Percentiles rank a stretch among this genome's conserved stretches.
phyloP scores from a whole-genome alignment of 202 grass and related monocot species.

The Schoenoplectus tabernaemontani region DNA sequence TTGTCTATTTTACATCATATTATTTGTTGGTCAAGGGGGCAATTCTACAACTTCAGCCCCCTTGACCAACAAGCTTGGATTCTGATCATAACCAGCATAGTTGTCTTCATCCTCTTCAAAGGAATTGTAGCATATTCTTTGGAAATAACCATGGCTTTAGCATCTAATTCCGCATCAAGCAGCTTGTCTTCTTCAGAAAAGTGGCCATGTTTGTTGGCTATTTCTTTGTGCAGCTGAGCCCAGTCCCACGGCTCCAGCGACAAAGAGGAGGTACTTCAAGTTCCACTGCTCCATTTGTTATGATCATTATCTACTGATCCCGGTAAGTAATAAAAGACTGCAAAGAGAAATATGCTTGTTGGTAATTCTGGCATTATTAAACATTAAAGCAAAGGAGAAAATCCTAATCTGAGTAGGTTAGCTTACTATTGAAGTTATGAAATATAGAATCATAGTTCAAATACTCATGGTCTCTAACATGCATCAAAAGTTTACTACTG shows the following conservation, averaged over 20 bases:
- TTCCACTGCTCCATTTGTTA: constrained; percentile 84
- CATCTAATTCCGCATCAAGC: constrained; percentile 20
- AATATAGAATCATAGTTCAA: not conserved
- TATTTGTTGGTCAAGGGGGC: too few species aligned
- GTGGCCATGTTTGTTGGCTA: constrained; percentile 54
- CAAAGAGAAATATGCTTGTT: constrained; percentile 6
- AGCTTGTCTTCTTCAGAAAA: constrained; percentile 6
- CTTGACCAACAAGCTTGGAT: constrained; percentile 17
- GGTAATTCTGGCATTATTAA: not conserved
- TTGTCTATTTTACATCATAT: constrained; percentile 26
- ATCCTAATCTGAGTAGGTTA: not conserved
- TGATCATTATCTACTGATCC: constrained; percentile 61
- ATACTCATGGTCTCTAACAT: not conserved
- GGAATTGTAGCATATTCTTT: not conserved
- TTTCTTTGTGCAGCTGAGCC: constrained; percentile 49
- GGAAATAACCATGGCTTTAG: not conserved
- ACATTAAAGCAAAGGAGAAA: not conserved
- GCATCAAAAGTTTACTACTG: not conserved
- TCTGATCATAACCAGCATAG: constrained; percentile 16
- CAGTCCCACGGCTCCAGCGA: constrained; percentile 83
- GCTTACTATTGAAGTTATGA: not conserved
- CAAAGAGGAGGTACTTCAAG: constrained; percentile 56
- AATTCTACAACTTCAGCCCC: constrained; percentile 33
- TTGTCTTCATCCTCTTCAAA: not conserved
- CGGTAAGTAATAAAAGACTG: constrained; percentile 92